Percentiles rank a stretch among this genome's conserved stretches.
Evolutionary conservation across 352 stramenopile species (phyloP).

Genomic region (Phytophthora macrochlamydospora): DNA sequence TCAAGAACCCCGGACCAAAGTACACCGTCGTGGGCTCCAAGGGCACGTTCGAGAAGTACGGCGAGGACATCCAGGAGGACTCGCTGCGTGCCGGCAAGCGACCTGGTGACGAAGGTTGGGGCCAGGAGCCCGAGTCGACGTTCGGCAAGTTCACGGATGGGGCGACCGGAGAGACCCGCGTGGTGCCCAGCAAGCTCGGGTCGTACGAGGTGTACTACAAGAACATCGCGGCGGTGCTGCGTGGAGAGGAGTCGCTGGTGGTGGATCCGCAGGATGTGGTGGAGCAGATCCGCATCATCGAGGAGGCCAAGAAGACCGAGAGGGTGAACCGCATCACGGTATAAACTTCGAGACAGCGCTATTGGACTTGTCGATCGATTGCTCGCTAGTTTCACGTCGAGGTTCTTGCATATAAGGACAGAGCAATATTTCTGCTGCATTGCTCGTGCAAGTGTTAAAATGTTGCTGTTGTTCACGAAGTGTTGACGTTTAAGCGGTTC

Average conservation of each 20-base stretch:
- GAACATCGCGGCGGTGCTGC: constrained; percentile 75
- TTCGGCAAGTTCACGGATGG: constrained; percentile 49
- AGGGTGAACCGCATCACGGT: constrained; percentile 41
- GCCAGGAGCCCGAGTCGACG: constrained; percentile 49
- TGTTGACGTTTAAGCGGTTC: not conserved
- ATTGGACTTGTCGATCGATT: no score
- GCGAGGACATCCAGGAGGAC: constrained; percentile 69
- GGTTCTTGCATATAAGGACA: no score
- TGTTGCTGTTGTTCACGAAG: not conserved
- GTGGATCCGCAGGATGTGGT: constrained; percentile 61
- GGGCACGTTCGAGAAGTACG: constrained; percentile 64
- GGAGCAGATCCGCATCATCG: constrained; percentile 74
- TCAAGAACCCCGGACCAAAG: constrained; percentile 59
- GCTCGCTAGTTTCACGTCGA: no score
- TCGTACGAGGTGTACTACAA: constrained; percentile 76
- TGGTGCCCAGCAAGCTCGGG: constrained; percentile 49
- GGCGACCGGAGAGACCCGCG: constrained; percentile 18
- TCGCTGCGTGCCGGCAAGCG: constrained; percentile 57
- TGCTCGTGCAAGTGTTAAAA: not conserved
- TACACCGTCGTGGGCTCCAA: constrained; percentile 68
- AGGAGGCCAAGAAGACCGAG: constrained; percentile 67
- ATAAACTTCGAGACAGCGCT: constrained; percentile 1
- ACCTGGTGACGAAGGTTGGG: constrained; percentile 56
- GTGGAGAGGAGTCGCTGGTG: constrained; percentile 43
- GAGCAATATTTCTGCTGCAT: no score